These are phyloP conservation scores for Nakaseomyces nivariensis DNA, from an alignment of 1,139 yeast species.

Conservation along the genomic window DNA sequence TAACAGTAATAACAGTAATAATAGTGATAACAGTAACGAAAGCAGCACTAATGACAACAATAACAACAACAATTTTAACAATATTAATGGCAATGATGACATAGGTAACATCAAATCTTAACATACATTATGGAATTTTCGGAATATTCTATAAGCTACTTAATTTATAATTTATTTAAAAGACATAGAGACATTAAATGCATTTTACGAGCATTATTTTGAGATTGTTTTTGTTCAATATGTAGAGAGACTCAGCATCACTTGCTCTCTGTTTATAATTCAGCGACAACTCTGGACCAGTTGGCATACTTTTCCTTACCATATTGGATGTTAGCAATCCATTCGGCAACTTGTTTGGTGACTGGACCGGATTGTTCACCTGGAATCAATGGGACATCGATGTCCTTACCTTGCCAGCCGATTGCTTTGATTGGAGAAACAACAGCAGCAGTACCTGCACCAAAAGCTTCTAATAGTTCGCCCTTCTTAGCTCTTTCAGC, in stretches of 20 bases:
- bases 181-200: neutral
- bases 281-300: constrained; percentile 30
- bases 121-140: neutral
- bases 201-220: neutral
- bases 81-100: neutral
- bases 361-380: constrained; percentile 72
- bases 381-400: constrained; percentile 62
- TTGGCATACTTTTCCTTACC: constrained; percentile 55
- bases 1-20: neutral
- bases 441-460: constrained; percentile 93
- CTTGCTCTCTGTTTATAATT: neutral
- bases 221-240: neutral
- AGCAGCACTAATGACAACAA: neutral
- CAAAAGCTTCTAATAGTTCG: constrained; percentile 84
- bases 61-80: neutral
- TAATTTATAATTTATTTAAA: neutral
- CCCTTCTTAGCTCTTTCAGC: constrained; percentile 66
- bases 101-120: neutral
- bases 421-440: constrained; percentile 85
- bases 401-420: constrained; percentile 64
- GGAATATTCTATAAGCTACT: neutral
- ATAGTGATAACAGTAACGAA: neutral
- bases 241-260: neutral
- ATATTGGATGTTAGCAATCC: constrained; percentile 85
- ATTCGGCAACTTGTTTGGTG: constrained; percentile 61